Percentiles rank a stretch among this genome's conserved stretches.
Conservation (phyloP, 805 yeast species). For the Kregervanrija delftensis region DNA sequence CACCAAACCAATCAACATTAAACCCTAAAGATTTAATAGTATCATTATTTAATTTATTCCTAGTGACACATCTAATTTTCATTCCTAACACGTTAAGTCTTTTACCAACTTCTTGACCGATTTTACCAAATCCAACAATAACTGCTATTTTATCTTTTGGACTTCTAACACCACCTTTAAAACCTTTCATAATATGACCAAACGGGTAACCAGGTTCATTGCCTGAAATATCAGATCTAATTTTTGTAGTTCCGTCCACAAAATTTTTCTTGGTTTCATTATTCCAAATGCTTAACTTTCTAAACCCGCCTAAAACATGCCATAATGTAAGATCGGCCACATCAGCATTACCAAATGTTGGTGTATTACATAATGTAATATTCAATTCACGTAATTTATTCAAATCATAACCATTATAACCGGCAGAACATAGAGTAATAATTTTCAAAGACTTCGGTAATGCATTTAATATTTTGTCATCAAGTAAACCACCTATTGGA, state of each 20-base stretch:
- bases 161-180: constrained; percentile 5
- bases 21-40: constrained; percentile 36
- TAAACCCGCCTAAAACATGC: constrained; percentile 51
- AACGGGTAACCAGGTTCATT: constrained; percentile 9
- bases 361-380: constrained; percentile 55
- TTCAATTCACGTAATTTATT: constrained; percentile 27
- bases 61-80: constrained; percentile 56
- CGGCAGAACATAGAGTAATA: constrained; percentile 50
- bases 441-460: constrained; percentile 39
- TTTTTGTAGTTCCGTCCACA: constrained; percentile 29
- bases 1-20: constrained; percentile 35
- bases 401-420: constrained; percentile 39
- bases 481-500: constrained; percentile 36
- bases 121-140: constrained; percentile 69
- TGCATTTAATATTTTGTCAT: constrained; percentile 31
- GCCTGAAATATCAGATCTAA: constrained; percentile 29
- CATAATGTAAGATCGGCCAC: constrained; percentile 69
- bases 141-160: constrained; percentile 44
- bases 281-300: constrained; percentile 47
- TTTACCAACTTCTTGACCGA: constrained; percentile 59
- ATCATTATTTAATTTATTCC: constrained; percentile 35
- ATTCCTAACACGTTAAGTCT: constrained; percentile 55
- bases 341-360: constrained; percentile 46
- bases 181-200: constrained; percentile 11
- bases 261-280: constrained; percentile 24